phyloP scores from a whole-genome alignment of 169 alveolate genomes.

The Plasmodium blacklocki region DNA sequence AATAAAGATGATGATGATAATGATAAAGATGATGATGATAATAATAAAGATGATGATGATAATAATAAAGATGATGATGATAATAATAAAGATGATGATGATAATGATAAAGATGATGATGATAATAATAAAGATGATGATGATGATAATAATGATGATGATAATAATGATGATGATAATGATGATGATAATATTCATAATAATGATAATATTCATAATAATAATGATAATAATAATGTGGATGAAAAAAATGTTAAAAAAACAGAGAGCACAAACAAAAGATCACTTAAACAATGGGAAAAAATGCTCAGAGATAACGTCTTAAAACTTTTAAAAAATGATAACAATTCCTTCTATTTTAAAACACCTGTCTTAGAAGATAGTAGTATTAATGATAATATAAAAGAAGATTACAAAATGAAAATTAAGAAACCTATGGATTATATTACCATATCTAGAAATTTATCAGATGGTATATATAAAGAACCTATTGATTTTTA shows the following conservation, averaged over 20 bases:
- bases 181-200: no score
- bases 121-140: no score
- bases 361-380: constrained; percentile 59
- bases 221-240: no score
- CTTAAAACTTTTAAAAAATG: constrained; percentile 14
- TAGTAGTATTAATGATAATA: constrained; percentile 14
- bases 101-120: no score
- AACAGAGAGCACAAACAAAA: not conserved
- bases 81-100: no score
- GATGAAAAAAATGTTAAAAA: not conserved
- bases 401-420: constrained; percentile 30
- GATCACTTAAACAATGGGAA: constrained; percentile 23
- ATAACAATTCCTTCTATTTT: constrained; percentile 40
- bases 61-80: not conserved
- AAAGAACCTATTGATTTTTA: constrained; percentile 19
- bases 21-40: no score
- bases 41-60: no score
- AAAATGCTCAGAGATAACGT: constrained; percentile 16
- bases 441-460: constrained; percentile 32
- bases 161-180: no score
- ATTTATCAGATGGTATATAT: constrained; percentile 27
- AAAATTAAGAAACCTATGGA: constrained; percentile 63
- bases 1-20: no score
- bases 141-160: no score
- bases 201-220: no score